These are phyloP conservation scores for Podospora australis DNA, from an alignment of 495 filamentous ascomycete genomes.

Conservation along the genomic window DNA sequence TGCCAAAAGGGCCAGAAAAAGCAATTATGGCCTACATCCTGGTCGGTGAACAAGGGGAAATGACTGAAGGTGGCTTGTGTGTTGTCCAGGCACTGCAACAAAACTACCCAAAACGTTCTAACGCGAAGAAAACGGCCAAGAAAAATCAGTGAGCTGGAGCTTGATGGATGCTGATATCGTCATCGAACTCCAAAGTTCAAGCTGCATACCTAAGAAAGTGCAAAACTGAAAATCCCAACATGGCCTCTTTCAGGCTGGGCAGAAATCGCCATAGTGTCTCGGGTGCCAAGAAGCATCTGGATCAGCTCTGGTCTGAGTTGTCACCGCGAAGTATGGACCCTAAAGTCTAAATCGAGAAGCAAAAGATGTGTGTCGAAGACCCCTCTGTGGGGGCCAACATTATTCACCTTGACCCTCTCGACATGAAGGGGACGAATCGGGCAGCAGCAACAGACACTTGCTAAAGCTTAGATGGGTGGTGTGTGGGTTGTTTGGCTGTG, in stretches of 20 bases:
- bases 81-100: constrained; percentile 11
- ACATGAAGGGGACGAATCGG: constrained; percentile 3
- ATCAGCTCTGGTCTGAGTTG: constrained; percentile 8
- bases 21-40: background rate
- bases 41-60: background rate
- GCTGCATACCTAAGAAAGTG: background rate
- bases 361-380: background rate
- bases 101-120: constrained; percentile 10
- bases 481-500: background rate
- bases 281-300: constrained; percentile 7
- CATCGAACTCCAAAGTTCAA: background rate
- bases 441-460: constrained; percentile 3
- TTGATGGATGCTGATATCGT: constrained; percentile 1
- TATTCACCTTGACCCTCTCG: constrained; percentile 3
- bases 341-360: constrained; percentile 5
- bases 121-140: background rate
- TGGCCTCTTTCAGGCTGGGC: constrained; percentile 5
- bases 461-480: background rate
- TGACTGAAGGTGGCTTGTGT: constrained; percentile 2
- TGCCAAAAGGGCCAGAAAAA: background rate
- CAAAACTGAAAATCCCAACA: background rate
- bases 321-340: constrained; percentile 4
- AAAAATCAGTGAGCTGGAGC: constrained; percentile 6
- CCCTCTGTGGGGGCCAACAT: constrained; percentile 1
- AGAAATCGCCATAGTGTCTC: constrained; percentile 6